phyloP scores from a whole-genome alignment of 1,284 basidiomycete genomes.

The Xerocomus amazonicus region DNA sequence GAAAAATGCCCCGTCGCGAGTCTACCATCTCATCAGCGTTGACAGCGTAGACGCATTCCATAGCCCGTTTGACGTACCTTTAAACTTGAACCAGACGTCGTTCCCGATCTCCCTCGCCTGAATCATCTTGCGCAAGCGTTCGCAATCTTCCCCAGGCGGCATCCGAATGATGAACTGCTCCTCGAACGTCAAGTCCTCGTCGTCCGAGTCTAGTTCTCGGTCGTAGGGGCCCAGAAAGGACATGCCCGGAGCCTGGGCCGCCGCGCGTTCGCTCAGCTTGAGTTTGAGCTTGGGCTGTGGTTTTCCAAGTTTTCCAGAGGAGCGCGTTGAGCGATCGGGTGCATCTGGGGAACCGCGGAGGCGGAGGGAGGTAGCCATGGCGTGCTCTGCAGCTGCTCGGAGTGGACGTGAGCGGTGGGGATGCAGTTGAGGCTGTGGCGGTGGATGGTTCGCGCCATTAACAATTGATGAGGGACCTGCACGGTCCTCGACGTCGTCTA shows the following conservation, averaged over 20 bases:
- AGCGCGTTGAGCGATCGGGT: conserved; percentile 47
- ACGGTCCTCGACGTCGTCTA: conserved; percentile 51
- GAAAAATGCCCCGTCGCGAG: conserved; percentile 88
- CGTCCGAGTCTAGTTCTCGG: conserved; percentile 91
- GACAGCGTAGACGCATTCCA: not conserved
- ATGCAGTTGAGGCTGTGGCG: conserved; percentile 9
- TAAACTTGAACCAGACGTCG: conserved; percentile 98
- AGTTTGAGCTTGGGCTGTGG: conserved; percentile 76
- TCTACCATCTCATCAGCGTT: conserved; percentile 48
- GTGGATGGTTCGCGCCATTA: conserved; percentile 23
- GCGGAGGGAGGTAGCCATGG: conserved; percentile 39
- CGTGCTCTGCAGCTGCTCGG: conserved; percentile 37
- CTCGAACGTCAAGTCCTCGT: conserved; percentile 93
- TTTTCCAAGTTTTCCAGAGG: conserved; percentile 42
- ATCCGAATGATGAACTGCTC: conserved; percentile 96
- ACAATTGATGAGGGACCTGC: conserved; percentile 24
- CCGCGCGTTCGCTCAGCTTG: conserved; percentile 77
- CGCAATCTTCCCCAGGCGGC: conserved; percentile 80
- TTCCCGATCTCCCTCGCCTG: conserved; percentile 72
- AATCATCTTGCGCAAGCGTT: conserved; percentile 78
- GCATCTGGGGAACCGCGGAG: conserved; percentile 40
- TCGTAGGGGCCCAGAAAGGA: conserved; percentile 88
- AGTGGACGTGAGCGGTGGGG: conserved; percentile 30
- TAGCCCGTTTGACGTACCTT: conserved; percentile 53
- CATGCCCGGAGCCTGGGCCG: conserved; percentile 70